A percentile compares a stretch with the other conserved stretches of the same genome.
These are phyloP conservation scores for Alternaria consortialis DNA, from an alignment of 2,329 filamentous ascomycete species.

Conservation along the genomic window DNA sequence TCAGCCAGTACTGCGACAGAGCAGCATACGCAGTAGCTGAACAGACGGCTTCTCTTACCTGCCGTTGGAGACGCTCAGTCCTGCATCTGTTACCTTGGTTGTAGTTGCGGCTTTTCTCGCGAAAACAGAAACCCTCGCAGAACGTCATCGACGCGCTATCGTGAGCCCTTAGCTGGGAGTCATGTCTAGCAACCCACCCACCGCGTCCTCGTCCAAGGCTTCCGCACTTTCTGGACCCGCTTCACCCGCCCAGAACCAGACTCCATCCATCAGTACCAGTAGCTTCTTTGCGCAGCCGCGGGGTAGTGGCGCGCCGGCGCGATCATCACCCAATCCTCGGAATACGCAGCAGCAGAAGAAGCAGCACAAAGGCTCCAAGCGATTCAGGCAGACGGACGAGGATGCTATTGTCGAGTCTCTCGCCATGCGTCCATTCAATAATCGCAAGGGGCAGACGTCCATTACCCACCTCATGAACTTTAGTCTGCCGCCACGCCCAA, in stretches of 20 bases:
- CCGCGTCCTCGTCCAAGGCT: conserved; percentile 54
- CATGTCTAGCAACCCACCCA: conserved; percentile 58
- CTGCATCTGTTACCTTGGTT: background rate
- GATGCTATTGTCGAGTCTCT: conserved; percentile 83
- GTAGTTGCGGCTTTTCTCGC: background rate
- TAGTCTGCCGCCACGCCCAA: conserved; percentile 77
- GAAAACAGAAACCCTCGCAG: background rate
- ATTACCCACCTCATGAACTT: conserved; percentile 98
- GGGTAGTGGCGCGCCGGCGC: conserved; percentile 50
- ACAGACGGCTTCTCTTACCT: background rate
- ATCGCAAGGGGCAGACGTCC: conserved; percentile 90
- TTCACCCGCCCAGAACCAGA: conserved; percentile 56
- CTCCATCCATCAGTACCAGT: conserved; percentile 54
- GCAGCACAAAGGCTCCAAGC: conserved; percentile 84
- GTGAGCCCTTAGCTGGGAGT: conserved; percentile 38
- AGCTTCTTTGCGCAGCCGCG: conserved; percentile 56
- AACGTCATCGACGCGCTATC: conserved; percentile 21
- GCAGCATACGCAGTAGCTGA: conserved; percentile 1
- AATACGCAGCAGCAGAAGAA: conserved; percentile 80
- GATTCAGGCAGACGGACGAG: conserved; percentile 78
- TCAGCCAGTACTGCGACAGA: conserved; percentile 10
- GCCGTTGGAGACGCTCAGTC: background rate
- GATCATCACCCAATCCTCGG: conserved; percentile 64
- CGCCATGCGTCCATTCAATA: conserved; percentile 70
- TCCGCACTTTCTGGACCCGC: conserved; percentile 48